phyloP scores from a whole-genome alignment of 1,139 yeast genomes.

The Lodderomyces beijingensis region DNA sequence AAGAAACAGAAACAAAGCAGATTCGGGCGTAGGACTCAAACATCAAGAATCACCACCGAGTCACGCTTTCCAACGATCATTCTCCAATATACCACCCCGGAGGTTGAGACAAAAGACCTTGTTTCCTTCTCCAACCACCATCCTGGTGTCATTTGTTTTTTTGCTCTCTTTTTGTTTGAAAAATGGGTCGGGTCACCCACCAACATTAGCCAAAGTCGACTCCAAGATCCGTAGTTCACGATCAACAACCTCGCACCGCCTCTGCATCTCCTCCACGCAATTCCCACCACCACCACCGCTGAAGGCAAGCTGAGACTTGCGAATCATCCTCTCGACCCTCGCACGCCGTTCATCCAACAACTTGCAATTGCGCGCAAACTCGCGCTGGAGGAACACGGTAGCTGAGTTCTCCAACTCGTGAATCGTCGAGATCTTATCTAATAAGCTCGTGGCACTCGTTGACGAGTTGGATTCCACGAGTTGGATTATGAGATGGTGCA shows the following conservation, averaged over 20 bases:
- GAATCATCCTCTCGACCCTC: constrained; percentile 17
- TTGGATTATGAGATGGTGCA: constrained; percentile 26
- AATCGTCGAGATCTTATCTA: constrained; percentile 44
- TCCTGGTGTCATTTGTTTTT: too few species aligned
- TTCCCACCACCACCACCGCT: constrained; percentile 3
- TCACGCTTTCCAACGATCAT: too few species aligned
- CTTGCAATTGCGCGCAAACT: constrained; percentile 23
- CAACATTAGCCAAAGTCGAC: constrained; percentile 26
- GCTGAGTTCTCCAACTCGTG: constrained; percentile 38
- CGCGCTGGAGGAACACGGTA: constrained; percentile 19
- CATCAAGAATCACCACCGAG: too few species aligned
- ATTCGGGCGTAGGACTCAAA: too few species aligned
- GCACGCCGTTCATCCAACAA: constrained; percentile 20
- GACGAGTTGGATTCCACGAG: constrained; percentile 16
- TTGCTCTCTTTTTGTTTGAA: too few species aligned
- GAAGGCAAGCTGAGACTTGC: constrained; percentile 12
- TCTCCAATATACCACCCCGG: too few species aligned
- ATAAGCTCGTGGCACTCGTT: constrained; percentile 10
- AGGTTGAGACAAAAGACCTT: too few species aligned
- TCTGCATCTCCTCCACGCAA: constrained; percentile 23
- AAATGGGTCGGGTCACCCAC: too few species aligned
- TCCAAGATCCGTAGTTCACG: constrained; percentile 48
- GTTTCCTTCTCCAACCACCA: too few species aligned
- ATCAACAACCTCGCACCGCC: constrained; percentile 40
- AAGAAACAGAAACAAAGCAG: too few species aligned